Evolutionary conservation across 352 stramenopile genomes (phyloP), one percentile per base, ranked within the genome.

Genomic region (Globisporangium nagaii): DNA sequence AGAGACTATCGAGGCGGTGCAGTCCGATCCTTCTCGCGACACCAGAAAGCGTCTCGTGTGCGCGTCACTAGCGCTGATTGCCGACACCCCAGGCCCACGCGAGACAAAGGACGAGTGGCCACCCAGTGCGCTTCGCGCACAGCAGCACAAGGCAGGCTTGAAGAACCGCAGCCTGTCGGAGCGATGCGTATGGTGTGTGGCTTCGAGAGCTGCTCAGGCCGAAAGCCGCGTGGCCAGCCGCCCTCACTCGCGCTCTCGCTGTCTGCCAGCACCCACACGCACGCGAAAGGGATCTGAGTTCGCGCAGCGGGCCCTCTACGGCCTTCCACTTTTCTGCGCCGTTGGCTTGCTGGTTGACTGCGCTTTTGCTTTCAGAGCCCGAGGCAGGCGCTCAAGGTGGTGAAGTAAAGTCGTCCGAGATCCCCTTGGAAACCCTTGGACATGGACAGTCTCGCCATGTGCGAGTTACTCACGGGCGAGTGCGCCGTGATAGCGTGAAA

Each of bases 211-310:
- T 51, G 44, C 28, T 52, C 44, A 51, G 25, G 28, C 3, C 19
- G n/a, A n/a, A n/a, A n/a, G n/a, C n/a, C n/a, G n/a, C n/a, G n/a
- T n/a, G n/a, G n/a, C n/a, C n/a, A n/a, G n/a, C n/a, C 20, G n/a
- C 5, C 13, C 12, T 40, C 28, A 40, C 45, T 41, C 3, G 24
- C 15, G 25, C 13, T n/a, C n/a, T n/a, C n/a, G n/a, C n/a, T n/a
- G n/a, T n/a, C 36, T 28, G 41, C 2, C 13, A 27, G 37, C 27
- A 51, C 44, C 27, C 44, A 51, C 11, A 37, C 44, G 19, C 44
- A 51, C 19, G 27, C 19, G 27, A 20, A 24, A n/a, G 3, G 44
- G 46, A 42, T 53, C 46, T 53, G 46, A 42, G 45, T 52, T 53
- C 15, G 19, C 5, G 31, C 19, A 27, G 30, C 46, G 32, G 19